Evolutionary conservation across 441 rosid genomes (phyloP).

Genomic region (Macaranga tanarius): DNA sequence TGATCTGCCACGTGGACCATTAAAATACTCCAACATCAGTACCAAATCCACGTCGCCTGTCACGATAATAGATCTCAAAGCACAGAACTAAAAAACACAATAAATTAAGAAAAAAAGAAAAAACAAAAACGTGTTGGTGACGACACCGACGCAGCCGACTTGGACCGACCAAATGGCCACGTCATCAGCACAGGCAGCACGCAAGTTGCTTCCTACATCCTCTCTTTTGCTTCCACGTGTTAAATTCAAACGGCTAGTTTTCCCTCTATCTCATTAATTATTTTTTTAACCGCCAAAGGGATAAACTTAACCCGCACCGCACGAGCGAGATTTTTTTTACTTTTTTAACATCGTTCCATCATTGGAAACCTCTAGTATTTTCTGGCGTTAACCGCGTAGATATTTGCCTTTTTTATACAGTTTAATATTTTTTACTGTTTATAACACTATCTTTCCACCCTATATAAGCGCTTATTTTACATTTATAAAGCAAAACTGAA

Average conservation of each 20-base stretch:
- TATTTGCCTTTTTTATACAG: neutral
- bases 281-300: conserved; percentile 43
- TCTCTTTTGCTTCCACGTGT: conserved; percentile 36
- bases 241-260: conserved; percentile 56
- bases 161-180: conserved; percentile 46
- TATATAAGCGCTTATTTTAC: conserved; percentile 16
- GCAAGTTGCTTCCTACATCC: conserved; percentile 26
- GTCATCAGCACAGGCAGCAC: conserved; percentile 32
- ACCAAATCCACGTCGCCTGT: neutral
- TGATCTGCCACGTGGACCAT: neutral
- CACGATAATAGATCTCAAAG: conserved; percentile 11
- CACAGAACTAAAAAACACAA: neutral
- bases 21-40: neutral
- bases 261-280: neutral
- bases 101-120: too few relatives aligned
- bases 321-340: neutral
- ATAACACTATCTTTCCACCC: conserved; percentile 1
- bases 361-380: conserved; percentile 30
- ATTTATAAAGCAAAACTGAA: conserved; percentile 11
- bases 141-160: conserved; percentile 40
- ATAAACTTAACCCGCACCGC: conserved; percentile 4
- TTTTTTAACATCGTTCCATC: neutral
- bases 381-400: conserved; percentile 28
- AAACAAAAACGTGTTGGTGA: conserved; percentile 29
- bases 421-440: neutral